Conservation (phyloP, 306 rosid species). For the Cicer yamashitae region DNA sequence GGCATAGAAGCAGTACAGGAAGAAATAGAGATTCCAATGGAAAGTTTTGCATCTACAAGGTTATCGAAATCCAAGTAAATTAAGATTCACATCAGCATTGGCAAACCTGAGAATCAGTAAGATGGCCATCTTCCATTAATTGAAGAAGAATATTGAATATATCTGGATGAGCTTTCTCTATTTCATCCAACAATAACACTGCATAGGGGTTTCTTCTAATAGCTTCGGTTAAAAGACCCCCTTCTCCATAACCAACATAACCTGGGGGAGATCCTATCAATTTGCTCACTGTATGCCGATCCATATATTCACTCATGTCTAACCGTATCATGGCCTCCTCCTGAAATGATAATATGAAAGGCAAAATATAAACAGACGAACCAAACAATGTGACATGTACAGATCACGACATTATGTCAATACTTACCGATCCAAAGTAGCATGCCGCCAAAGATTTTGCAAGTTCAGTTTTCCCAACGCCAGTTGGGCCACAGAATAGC, state of each 20-base stretch:
- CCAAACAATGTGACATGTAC: conserved; percentile 1
- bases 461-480: conserved; percentile 90
- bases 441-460: conserved; percentile 75
- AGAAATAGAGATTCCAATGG: conserved; percentile 20
- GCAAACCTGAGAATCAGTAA: conserved; percentile 91
- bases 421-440: conserved; percentile 84
- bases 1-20: conserved; percentile 19
- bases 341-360: conserved; percentile 52
- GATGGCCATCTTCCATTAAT: conserved; percentile 85
- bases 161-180: conserved; percentile 98
- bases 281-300: conserved; percentile 91
- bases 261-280: conserved; percentile 95
- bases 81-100: conserved; percentile 29
- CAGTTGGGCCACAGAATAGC: conserved; percentile 88
- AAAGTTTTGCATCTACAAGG: background rate
- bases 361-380: conserved; percentile 15
- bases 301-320: conserved; percentile 99
- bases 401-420: conserved; percentile 1
- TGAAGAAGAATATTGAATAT: conserved; percentile 89
- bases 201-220: conserved; percentile 86
- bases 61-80: conserved; percentile 13
- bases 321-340: conserved; percentile 78
- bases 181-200: conserved; percentile 82
- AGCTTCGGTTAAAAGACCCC: conserved; percentile 90
- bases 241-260: conserved; percentile 90